Evolutionary conservation across 1,284 basidiomycete species (phyloP), one percentile per base, ranked within the genome.

Genomic region (Sanguinoderma infundibulare): DNA sequence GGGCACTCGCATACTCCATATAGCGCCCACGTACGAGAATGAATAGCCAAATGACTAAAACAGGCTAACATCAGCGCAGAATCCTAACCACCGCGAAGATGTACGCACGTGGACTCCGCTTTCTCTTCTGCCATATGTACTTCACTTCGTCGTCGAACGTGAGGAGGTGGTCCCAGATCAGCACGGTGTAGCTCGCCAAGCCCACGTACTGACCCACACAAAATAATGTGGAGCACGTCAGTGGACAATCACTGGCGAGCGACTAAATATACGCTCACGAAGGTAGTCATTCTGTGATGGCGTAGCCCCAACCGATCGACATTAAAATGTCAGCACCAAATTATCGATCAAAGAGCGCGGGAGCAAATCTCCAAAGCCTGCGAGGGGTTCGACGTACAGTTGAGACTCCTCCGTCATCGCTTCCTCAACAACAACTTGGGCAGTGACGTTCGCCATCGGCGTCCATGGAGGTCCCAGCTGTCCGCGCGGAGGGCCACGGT

Each of bases 101-200:
- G 32, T 22, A 51, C 49, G 12, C 20, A 51, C 49, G 49, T 36
- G 49, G 75, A 5, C 74, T 72, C 2, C 81, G 77, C 70, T 82
- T 83, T 50, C 68, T 74, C 30, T 79, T 77, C 64, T 79, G 79
- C 84, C 84, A 85, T 30, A 85, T 75, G 64, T 78, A 80, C 57
- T 83, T 79, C 12, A 82, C 78, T 69, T 83, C 82, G 54, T 84
- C 82, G 0, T 69, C 71, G 55, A 84, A 79, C 0, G 83, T 82
- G 55, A 82, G 73, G 20, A 83, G 66, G 65, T 84, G 82, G 62
- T 85, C 82, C 77, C 79, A 84, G 22, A 83, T 60, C 5, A 84
- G 69, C 5, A 80, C 73, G 0, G 78, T 78, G 67, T 81, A 81
- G 64, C 79, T 79, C 3, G 78, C 79, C 42, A 84, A 76, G 10